phyloP scores from a whole-genome alignment of 257 asterid genomes.

The Solanum virginianum region DNA sequence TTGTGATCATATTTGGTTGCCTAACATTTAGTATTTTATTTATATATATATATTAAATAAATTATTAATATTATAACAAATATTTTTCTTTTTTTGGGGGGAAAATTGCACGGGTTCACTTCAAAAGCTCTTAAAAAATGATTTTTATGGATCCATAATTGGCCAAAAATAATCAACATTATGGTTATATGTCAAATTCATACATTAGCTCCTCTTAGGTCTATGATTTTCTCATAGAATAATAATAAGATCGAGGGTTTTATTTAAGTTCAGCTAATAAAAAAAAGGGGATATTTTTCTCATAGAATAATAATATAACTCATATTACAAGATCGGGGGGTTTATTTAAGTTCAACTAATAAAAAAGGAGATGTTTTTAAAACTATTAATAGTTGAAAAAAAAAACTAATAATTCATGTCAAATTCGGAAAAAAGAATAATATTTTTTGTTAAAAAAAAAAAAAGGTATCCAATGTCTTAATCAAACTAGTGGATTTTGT shows the following conservation, averaged over 20 bases:
- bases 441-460: not conserved
- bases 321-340: too few species aligned
- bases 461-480: not conserved
- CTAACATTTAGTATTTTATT: not conserved
- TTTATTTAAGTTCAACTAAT: too few species aligned
- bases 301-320: not conserved
- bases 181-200: not conserved
- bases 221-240: not conserved
- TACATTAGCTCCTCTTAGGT: not conserved
- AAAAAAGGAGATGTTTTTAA: too few species aligned
- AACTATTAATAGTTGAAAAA: too few species aligned
- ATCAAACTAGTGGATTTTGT: not conserved
- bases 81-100: not conserved
- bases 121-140: not conserved
- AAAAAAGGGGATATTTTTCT: not conserved
- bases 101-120: not conserved
- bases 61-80: not conserved
- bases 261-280: too few species aligned
- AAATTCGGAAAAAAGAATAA: not conserved
- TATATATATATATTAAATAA: not conserved
- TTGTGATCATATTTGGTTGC: not conserved
- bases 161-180: not conserved
- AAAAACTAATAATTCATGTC: too few species aligned
- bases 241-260: too few species aligned
- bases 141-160: not conserved